These are phyloP conservation scores for Penicillium oxalicum DNA, from an alignment of 2,329 filamentous ascomycete species.

Conservation along the genomic window DNA sequence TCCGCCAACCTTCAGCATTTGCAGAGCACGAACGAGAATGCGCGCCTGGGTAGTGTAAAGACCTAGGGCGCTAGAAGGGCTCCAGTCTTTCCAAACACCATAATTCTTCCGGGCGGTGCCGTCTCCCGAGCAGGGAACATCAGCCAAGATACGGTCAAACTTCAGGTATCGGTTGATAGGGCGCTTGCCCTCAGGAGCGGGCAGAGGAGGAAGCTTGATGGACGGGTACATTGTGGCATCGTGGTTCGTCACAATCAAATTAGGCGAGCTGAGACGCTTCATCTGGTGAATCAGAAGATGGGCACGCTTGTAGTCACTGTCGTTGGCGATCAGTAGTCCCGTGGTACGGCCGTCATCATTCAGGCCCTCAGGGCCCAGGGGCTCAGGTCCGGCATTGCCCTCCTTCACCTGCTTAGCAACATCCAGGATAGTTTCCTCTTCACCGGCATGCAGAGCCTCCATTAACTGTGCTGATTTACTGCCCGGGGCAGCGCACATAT, in stretches of 20 bases:
- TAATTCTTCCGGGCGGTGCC: constrained; percentile 91
- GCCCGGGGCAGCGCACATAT: constrained; percentile 93
- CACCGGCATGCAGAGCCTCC: constrained; percentile 87
- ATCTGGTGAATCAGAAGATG: constrained; percentile 98
- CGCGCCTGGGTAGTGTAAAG: constrained; percentile 80
- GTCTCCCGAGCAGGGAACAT: constrained; percentile 95
- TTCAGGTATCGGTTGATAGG: constrained; percentile 70
- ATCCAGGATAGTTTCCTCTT: constrained; percentile 77
- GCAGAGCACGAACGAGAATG: constrained; percentile 84
- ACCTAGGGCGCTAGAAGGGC: constrained; percentile 76
- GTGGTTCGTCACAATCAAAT: constrained; percentile 95
- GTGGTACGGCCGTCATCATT: constrained; percentile 81
- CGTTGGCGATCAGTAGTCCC: constrained; percentile 89
- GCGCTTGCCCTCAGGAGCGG: constrained; percentile 48
- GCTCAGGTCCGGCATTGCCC: constrained; percentile 52
- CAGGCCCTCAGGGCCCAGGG: constrained; percentile 46
- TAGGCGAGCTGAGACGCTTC: constrained; percentile 92
- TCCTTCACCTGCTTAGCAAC: constrained; percentile 59
- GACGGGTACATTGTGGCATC: constrained; percentile 94
- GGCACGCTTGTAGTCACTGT: constrained; percentile 91
- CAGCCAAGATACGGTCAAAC: constrained; percentile 92
- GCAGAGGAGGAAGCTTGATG: constrained; percentile 67
- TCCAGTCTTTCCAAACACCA: constrained; percentile 94
- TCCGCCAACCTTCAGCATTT: constrained; percentile 93
- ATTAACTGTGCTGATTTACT: constrained; percentile 95